Conservation (phyloP, 306 rosid genomes). For the Biancaea sappan region DNA sequence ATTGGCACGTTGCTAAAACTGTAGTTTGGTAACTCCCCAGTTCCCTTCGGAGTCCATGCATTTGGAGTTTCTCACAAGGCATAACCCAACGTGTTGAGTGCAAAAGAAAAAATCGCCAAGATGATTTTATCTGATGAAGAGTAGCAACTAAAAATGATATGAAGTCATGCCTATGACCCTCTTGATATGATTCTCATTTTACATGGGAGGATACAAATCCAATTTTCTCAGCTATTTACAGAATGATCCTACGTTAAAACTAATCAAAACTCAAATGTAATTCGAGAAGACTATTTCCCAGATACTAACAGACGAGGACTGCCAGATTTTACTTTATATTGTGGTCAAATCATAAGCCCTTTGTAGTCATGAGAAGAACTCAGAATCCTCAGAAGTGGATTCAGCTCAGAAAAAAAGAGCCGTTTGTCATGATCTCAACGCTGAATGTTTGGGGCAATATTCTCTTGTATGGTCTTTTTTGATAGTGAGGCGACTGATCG, state of each 20-base stretch:
- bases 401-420: background rate
- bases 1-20: no score
- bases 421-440: slow-evolving; percentile 18
- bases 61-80: no score
- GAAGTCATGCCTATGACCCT: background rate
- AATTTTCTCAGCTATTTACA: background rate
- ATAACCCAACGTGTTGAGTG: background rate
- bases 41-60: no score
- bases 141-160: background rate
- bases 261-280: background rate
- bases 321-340: slow-evolving; percentile 37
- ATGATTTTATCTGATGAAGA: background rate
- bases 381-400: background rate
- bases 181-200: background rate
- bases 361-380: slow-evolving; percentile 27
- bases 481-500: slow-evolving; percentile 42
- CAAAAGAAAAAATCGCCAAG: background rate
- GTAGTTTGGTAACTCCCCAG: no score
- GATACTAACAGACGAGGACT: background rate
- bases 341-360: slow-evolving; percentile 6
- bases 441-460: slow-evolving; percentile 60
- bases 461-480: slow-evolving; percentile 57
- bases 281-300: slow-evolving; percentile 9
- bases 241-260: background rate
- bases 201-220: background rate